These are phyloP conservation scores for Aureobasidium melanogenum DNA, from an alignment of 2,329 filamentous ascomycete genomes.

Conservation along the genomic window DNA sequence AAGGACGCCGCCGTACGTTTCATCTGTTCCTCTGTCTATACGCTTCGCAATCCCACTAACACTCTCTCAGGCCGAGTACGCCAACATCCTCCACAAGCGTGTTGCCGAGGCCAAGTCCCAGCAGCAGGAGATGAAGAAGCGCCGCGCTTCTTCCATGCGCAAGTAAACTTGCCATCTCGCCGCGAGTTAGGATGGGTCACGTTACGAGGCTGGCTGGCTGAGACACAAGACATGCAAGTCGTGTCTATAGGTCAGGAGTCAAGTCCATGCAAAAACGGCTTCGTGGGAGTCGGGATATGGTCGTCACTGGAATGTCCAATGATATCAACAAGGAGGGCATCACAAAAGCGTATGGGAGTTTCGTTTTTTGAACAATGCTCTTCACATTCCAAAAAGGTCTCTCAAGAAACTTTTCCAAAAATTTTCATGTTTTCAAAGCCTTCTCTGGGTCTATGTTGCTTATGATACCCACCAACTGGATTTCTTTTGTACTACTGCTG, in stretches of 20 bases:
- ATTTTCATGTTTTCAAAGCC: not conserved
- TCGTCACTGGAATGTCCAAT: conserved; percentile 3
- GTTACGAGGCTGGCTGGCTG: not conserved
- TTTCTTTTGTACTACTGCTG: not conserved
- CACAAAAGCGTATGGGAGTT: conserved; percentile 6
- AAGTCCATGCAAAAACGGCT: not conserved
- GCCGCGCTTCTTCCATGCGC: conserved; percentile 89
- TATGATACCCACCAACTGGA: conserved; percentile 2
- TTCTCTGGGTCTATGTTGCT: not conserved
- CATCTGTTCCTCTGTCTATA: not conserved
- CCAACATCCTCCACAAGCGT: conserved; percentile 92
- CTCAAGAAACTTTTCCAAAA: not conserved
- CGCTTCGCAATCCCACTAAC: conserved; percentile 27
- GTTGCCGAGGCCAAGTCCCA: conserved; percentile 90
- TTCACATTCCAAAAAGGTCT: not conserved
- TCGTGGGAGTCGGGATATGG: conserved; percentile 2
- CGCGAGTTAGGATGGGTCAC: not conserved
- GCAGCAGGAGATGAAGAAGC: conserved; percentile 92
- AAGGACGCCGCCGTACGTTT: conserved; percentile 95
- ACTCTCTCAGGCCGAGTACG: conserved; percentile 75
- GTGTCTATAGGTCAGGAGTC: conserved; percentile 3
- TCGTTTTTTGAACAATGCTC: not conserved
- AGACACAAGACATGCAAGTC: not conserved
- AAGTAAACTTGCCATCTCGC: conserved; percentile 45
- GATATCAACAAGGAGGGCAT: not conserved